These are phyloP conservation scores for Pelargonium fulgidum DNA, from an alignment of 441 rosid species.

Conservation along the genomic window DNA sequence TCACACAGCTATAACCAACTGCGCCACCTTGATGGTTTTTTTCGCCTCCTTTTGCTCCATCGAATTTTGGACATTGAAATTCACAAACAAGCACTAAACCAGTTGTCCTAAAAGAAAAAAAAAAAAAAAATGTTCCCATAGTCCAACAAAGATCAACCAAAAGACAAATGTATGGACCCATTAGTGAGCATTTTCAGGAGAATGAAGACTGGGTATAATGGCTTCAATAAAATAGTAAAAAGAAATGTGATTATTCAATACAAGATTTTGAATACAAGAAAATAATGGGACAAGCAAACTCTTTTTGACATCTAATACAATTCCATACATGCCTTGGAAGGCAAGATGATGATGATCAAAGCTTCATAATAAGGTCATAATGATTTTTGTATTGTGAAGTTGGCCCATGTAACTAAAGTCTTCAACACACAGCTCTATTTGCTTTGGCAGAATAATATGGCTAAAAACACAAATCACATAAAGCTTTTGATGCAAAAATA, in stretches of 20 bases:
- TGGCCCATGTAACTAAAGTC: neutral
- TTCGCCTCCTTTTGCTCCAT: too few relatives aligned
- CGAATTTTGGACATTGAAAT: too few relatives aligned
- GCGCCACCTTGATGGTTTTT: too few relatives aligned
- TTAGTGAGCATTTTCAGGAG: neutral
- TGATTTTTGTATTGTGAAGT: too few relatives aligned
- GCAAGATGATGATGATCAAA: neutral
- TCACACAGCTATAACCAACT: too few relatives aligned
- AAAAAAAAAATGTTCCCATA: too few relatives aligned
- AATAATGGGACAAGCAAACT: neutral
- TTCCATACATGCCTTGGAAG: slow-evolving; percentile 1
- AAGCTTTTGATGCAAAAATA: too few relatives aligned
- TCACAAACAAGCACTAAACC: too few relatives aligned
- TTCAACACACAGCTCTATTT: neutral
- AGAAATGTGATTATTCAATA: neutral
- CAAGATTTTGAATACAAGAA: neutral
- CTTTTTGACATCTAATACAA: neutral
- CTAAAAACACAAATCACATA: too few relatives aligned
- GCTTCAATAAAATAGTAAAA: neutral
- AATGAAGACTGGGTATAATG: neutral
- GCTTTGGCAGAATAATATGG: too few relatives aligned
- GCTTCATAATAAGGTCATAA: neutral
- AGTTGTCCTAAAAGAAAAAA: too few relatives aligned
- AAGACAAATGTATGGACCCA: neutral
- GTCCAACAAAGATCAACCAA: neutral